These are phyloP conservation scores for Botryotinia globosa DNA, from an alignment of 2,329 filamentous ascomycete genomes.

Conservation along the genomic window DNA sequence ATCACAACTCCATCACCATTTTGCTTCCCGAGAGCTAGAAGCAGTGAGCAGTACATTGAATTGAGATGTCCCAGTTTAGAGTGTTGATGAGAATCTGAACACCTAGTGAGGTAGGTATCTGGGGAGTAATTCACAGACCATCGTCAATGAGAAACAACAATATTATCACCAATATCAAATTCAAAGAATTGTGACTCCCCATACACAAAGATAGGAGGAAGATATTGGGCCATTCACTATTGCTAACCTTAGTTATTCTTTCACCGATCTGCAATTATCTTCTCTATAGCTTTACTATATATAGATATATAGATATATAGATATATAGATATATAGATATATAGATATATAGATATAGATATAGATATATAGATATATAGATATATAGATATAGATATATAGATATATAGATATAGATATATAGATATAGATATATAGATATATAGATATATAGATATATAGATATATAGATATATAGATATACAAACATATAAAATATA, in stretches of 20 bases:
- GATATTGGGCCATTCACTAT: not conserved
- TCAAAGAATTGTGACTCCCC: not conserved
- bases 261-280: not conserved
- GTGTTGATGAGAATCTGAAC: not conserved
- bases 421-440: no score
- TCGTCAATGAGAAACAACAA: not conserved
- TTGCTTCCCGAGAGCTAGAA: not conserved
- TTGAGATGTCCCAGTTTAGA: not conserved
- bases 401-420: no score
- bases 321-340: no score
- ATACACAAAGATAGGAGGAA: not conserved
- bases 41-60: not conserved
- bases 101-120: no score
- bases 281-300: not conserved
- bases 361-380: no score
- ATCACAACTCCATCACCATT: not conserved
- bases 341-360: no score
- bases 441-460: no score
- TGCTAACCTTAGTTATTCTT: not conserved
- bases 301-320: no score
- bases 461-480: no score
- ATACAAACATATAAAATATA: no score
- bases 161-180: not conserved
- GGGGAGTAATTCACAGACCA: not conserved
- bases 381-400: no score